Percentiles rank a stretch among this genome's conserved stretches.
Conservation (phyloP, 257 asterid genomes). For the Nicotiana paniculata region DNA sequence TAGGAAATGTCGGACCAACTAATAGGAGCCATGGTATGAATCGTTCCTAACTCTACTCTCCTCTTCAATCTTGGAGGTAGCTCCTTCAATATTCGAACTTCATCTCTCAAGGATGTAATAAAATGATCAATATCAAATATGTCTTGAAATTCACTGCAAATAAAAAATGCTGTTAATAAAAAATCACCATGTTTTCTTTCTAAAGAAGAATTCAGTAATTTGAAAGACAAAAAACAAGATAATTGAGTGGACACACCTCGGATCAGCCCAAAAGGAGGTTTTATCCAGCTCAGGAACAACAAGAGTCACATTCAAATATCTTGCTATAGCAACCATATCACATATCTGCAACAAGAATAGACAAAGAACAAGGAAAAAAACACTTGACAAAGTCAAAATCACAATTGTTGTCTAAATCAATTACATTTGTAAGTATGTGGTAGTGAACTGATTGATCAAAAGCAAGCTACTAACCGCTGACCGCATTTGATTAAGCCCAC, state of each 20-base stretch:
- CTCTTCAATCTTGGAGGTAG: slow-evolving; percentile 54
- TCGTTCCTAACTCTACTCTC: slow-evolving; percentile 44
- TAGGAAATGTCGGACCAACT: slow-evolving; percentile 74
- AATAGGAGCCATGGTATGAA: slow-evolving; percentile 51
- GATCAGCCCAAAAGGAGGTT: slow-evolving; percentile 71
- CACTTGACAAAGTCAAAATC: background rate
- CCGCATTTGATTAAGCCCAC: slow-evolving; percentile 79
- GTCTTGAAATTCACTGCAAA: slow-evolving; percentile 61
- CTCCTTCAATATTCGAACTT: slow-evolving; percentile 55
- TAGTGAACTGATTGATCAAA: background rate
- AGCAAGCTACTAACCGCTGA: slow-evolving; percentile 50
- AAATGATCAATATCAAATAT: slow-evolving; percentile 64
- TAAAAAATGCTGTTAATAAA: background rate
- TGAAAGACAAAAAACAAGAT: background rate
- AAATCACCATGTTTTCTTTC: background rate
- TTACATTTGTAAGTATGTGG: background rate
- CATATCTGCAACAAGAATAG: slow-evolving; percentile 42
- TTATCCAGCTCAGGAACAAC: slow-evolving; percentile 70
- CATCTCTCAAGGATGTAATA: slow-evolving; percentile 57
- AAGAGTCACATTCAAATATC: slow-evolving; percentile 52
- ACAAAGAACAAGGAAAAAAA: background rate
- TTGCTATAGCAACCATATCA: slow-evolving; percentile 73
- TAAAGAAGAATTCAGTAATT: slow-evolving; percentile 1
- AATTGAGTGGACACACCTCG: slow-evolving; percentile 33
- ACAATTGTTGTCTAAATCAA: background rate